Evolutionary conservation across 306 rosid species (phyloP).

Genomic region (Corylus americana): DNA sequence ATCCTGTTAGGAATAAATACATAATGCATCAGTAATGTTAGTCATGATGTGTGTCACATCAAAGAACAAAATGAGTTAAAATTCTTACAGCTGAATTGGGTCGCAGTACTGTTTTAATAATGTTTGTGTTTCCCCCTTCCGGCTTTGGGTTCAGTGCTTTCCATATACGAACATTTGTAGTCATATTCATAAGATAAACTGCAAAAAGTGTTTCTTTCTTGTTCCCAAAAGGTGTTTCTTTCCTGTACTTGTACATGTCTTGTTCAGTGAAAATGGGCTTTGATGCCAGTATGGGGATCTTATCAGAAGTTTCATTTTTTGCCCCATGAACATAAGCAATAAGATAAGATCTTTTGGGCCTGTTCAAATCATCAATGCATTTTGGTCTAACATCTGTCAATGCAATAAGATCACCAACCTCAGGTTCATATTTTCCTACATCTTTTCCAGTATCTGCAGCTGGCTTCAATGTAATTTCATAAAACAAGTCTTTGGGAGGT

Average conservation of each 20-base stretch:
- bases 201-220: constrained; percentile 11
- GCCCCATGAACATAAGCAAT: constrained; percentile 22
- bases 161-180: constrained; percentile 37
- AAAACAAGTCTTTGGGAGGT: constrained; percentile 20
- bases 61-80: not conserved
- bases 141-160: constrained; percentile 20
- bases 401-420: constrained; percentile 36
- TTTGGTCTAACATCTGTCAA: constrained; percentile 28
- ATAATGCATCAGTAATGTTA: too few relatives aligned
- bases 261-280: constrained; percentile 1
- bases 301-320: not conserved
- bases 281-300: constrained; percentile 22
- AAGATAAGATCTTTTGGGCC: constrained; percentile 14
- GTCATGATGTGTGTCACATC: not conserved
- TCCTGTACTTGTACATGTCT: not conserved
- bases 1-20: constrained; percentile 21
- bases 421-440: constrained; percentile 7
- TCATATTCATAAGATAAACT: constrained; percentile 30
- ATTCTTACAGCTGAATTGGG: constrained; percentile 18
- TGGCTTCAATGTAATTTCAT: not conserved
- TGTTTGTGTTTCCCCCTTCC: constrained; percentile 9
- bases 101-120: constrained; percentile 17
- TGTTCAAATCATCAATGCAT: constrained; percentile 25
- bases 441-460: not conserved
- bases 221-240: not conserved